These are phyloP conservation scores for Penicillium fimorum DNA, from an alignment of 495 filamentous ascomycete species.

Conservation along the genomic window DNA sequence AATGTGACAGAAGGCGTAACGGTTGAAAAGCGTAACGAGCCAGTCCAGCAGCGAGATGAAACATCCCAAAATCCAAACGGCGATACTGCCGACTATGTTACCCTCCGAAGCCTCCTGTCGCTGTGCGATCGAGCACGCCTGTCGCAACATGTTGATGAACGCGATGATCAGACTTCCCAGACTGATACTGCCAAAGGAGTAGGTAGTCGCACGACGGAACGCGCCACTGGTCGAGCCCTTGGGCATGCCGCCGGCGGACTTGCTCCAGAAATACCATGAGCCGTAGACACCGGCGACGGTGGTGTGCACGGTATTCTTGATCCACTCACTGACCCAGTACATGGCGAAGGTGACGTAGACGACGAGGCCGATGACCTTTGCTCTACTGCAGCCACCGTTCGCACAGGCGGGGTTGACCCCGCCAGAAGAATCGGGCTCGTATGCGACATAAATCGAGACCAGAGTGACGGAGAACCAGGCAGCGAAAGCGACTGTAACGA, in stretches of 20 bases:
- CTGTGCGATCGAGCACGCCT: slow-evolving; percentile 71
- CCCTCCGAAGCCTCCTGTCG: slow-evolving; percentile 62
- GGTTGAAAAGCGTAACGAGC: slow-evolving; percentile 67
- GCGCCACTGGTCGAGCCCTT: slow-evolving; percentile 70
- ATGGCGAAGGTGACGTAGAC: slow-evolving; percentile 86
- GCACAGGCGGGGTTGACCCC: slow-evolving; percentile 62
- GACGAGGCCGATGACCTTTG: slow-evolving; percentile 77
- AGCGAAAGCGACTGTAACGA: slow-evolving; percentile 69
- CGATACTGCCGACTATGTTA: slow-evolving; percentile 62
- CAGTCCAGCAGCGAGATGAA: slow-evolving; percentile 78
- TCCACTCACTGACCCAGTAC: slow-evolving; percentile 89
- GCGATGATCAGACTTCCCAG: slow-evolving; percentile 82
- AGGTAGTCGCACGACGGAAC: slow-evolving; percentile 74
- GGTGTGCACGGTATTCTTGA: slow-evolving; percentile 90
- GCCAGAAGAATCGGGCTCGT: slow-evolving; percentile 53
- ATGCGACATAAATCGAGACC: slow-evolving; percentile 74
- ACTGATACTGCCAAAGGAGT: slow-evolving; percentile 87
- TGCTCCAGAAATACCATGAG: slow-evolving; percentile 82
- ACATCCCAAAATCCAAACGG: slow-evolving; percentile 71
- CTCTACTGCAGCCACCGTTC: slow-evolving; percentile 67
- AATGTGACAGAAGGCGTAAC: slow-evolving; percentile 91
- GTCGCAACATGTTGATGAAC: slow-evolving; percentile 79
- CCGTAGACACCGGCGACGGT: slow-evolving; percentile 87
- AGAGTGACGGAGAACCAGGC: slow-evolving; percentile 63
- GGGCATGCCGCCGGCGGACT: slow-evolving; percentile 63